Evolutionary conservation across 108 stramenopile species (phyloP).

Genomic region (Halocafeteria seosinensis): DNA sequence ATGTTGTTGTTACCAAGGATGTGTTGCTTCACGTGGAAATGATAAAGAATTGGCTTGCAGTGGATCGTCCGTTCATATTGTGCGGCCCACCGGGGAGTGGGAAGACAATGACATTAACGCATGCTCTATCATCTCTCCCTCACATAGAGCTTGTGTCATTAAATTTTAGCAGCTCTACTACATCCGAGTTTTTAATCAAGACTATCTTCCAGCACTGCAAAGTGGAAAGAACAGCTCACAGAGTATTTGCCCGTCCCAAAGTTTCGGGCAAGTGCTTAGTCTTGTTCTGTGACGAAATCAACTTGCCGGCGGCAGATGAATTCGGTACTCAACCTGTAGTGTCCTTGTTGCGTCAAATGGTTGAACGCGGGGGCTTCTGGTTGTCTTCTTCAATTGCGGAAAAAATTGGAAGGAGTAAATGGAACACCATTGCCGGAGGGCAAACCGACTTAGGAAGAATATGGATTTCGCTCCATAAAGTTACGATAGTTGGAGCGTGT

Average conservation of each 20-base stretch:
- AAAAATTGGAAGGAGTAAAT: too few relatives aligned
- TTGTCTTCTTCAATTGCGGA: too few relatives aligned
- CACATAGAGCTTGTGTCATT: slow-evolving; percentile 70
- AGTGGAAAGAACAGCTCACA: slow-evolving; percentile 65
- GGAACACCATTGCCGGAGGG: too few relatives aligned
- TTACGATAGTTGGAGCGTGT: slow-evolving; percentile 53
- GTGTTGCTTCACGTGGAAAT: slow-evolving; percentile 80
- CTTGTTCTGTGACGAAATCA: slow-evolving; percentile 96
- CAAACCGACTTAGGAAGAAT: background rate
- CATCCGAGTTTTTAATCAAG: slow-evolving; percentile 81
- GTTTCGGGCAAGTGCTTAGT: slow-evolving; percentile 69
- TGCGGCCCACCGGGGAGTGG: slow-evolving; percentile 95
- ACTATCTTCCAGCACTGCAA: slow-evolving; percentile 78
- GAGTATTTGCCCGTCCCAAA: slow-evolving; percentile 34
- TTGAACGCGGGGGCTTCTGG: slow-evolving; percentile 96
- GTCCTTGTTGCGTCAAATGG: slow-evolving; percentile 84
- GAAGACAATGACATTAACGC: slow-evolving; percentile 92
- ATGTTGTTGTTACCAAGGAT: slow-evolving; percentile 90
- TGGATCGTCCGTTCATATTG: slow-evolving; percentile 68
- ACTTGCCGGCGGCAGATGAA: slow-evolving; percentile 75
- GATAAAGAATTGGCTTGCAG: slow-evolving; percentile 71
- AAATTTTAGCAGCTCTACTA: slow-evolving; percentile 82
- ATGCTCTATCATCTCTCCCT: slow-evolving; percentile 68
- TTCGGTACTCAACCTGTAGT: slow-evolving; percentile 92
- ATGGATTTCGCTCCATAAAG: background rate